Base-by-base conservation (phyloP, 2,329 filamentous ascomycete genomes). In the Exophiala calicioides region DNA sequence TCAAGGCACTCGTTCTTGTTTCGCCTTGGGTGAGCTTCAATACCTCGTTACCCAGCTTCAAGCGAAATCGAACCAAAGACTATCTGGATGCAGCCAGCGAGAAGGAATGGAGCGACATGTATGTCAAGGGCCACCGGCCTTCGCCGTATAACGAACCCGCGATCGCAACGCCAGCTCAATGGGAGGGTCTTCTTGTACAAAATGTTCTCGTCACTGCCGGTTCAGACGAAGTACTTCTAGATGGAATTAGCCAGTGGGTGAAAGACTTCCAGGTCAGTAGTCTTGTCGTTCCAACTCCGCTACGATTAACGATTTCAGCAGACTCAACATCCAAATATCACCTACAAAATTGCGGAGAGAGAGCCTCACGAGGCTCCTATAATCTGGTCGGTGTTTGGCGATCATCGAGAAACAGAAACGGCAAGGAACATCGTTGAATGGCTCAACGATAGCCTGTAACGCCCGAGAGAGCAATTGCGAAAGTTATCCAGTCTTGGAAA, bases 11-110 rank as follows among this genome's bases (percentile, higher is more conserved):
- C 0, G 57, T 81, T 6, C 65, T 83, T 7, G 73, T 84, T 43
- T 75, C 73, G 0, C 81, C 81, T 0, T 84, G 81, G 80, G 68
- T 73, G 2, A 70, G 70, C 1, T 75, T 83, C 47, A 65, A 69
- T 20, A 67, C 66, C 1, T 62, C 70, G 13, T 70, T 71, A 19
- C 61, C 65, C 0, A 70, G 68, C 2, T 72, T 69, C 34, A 57
- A 59, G 5, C 61, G 64, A 6, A 80, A 82, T 46, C 65, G 66
- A 3, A 65, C 71, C 18, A 77, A 73, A 31, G 80, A 83, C 57
- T 63, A 76, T 41, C 68, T 83, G 32, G 66, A 69, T 9, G 58
- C 61, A 0, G 57, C 59, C 1, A 61, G 69, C 0, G 68, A 72
- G 1, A 56, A 56, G 0, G 65, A 69, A 1, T 83, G 78, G 78